Evolutionary conservation across 2,329 filamentous ascomycete species (phyloP), one percentile per base, ranked within the genome.

Genomic region (Massarina eburnea): DNA sequence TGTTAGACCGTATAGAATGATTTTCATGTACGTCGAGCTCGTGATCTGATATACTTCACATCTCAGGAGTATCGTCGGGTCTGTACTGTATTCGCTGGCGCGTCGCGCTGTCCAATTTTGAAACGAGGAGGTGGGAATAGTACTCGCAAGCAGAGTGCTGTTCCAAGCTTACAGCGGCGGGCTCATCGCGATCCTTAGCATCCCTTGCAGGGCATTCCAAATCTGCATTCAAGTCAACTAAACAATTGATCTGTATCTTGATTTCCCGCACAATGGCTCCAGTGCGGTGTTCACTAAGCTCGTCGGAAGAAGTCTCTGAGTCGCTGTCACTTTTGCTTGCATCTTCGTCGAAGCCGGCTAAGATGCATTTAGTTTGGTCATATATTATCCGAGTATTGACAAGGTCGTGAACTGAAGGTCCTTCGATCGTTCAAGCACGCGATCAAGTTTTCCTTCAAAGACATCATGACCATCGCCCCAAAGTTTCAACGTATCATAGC

Each of bases 201-300:
- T 61, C 57, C 1, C 44, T 36, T 20, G 57, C 59, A 20, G 59
- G 59, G 24, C 45, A 55, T 7, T 55, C 43, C 1, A 62, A 45
- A 2, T 56, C 49, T 15, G 34, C 30, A 22, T 45, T 48, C 0
- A 62, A 35, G 43, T 58, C 54, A 3, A 54, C 22, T n/a, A 62
- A 41, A 32, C 54, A 58, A 4, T 51, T 30, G 1, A 34, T 47
- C 33, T 57, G 54, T 17, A 26, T 47, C 18, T 51, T 59, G 27
- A 55, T 38, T 1, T 52, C 42, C 8, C 44, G 30, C 2, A 46
- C 43, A 4, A 52, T 32, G 17, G 17, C 21, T 0, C 30, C 20
- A 8, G 43, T 17, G 10, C 12, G 24, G 14, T 30, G 20, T 1
- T 34, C 7, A 21, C 38, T 33, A 7, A 27, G 14, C 6, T 44